phyloP scores from a whole-genome alignment of 2,329 filamentous ascomycete genomes.

The Penicillium polonicum region DNA sequence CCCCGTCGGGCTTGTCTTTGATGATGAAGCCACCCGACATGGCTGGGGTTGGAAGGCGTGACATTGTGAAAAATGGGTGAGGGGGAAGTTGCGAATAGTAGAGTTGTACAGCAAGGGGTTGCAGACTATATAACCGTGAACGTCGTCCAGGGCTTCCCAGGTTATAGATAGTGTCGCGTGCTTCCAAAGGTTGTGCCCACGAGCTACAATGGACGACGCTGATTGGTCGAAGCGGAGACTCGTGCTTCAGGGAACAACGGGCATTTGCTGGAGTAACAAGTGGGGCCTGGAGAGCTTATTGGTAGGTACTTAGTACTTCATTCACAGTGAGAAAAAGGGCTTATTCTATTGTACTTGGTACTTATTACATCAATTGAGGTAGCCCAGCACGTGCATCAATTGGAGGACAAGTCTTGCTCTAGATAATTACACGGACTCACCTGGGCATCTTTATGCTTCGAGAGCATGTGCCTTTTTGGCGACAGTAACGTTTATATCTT shows the following conservation, averaged over 20 bases:
- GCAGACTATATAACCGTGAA: slow-evolving; percentile 16
- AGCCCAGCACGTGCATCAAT: slow-evolving; percentile 23
- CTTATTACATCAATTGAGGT: background rate
- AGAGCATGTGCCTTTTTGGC: background rate
- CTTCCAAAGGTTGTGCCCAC: slow-evolving; percentile 30
- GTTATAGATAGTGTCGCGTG: slow-evolving; percentile 36
- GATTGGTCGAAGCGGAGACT: slow-evolving; percentile 28
- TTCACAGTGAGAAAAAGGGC: background rate
- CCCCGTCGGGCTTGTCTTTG: slow-evolving; percentile 38
- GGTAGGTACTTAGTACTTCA: slow-evolving; percentile 4
- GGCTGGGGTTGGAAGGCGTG: slow-evolving; percentile 39
- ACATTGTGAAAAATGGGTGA: slow-evolving; percentile 26
- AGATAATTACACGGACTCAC: background rate
- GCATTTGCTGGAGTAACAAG: slow-evolving; percentile 24
- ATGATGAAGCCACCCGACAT: slow-evolving; percentile 42
- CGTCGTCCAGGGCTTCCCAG: background rate
- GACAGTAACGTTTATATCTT: background rate
- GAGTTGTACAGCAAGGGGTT: slow-evolving; percentile 2
- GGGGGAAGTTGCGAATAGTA: slow-evolving; percentile 1
- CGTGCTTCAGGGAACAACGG: slow-evolving; percentile 28
- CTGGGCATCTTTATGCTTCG: background rate
- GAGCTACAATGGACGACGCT: slow-evolving; percentile 22
- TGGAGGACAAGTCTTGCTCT: slow-evolving; percentile 1
- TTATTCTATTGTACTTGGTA: background rate
- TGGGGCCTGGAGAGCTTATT: slow-evolving; percentile 26